Evolutionary conservation across 2,329 filamentous ascomycete species (phyloP), one percentile per base, ranked within the genome.

Genomic region (Sclerotinia borealis): DNA sequence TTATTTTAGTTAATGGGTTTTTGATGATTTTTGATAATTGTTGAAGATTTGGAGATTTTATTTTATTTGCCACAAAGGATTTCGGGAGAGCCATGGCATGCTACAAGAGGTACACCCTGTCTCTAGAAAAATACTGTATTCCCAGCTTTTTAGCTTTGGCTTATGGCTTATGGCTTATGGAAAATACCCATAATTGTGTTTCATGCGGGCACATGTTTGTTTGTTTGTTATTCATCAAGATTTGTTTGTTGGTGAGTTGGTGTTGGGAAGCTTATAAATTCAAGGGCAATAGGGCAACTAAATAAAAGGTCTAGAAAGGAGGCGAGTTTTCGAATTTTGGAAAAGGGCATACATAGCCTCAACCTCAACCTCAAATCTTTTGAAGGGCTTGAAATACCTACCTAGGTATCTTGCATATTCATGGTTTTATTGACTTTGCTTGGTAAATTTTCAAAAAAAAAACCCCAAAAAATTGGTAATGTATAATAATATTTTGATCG

Each of bases 181-280:
- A 31, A 15, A 31, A 56, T 43, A n/a, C 36, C 37, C 52, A 56
- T 43, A 43, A 43, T 39, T 39, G 29, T 34, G 29, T 56, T 41
- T 56, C 52, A 56, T 37, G 52, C 52, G 52, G 52, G 52, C 52
- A 56, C 17, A n/a, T n/a, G n/a, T n/a, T n/a, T n/a, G n/a, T n/a
- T n/a, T n/a, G n/a, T n/a, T n/a, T 37, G n/a, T 39, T 52, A 39
- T 11, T 48, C 17, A 27, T n/a, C 37, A 37, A 27, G 37, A 36
- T 37, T 37, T 37, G n/a, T 31, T 13, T 22, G n/a, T 37, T 52
- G 50, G 37, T 31, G 50, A 34, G 50, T 13, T 22, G n/a, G 37
- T 52, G 50, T 52, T 31, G 50, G 50, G 50, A 52, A 27, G 34
- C n/a, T n/a, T n/a, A n/a, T n/a, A n/a, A n/a, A n/a, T n/a, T n/a